Base-by-base conservation (phyloP, 169 alveolate genomes). In the Plasmodium vivax region DNA sequence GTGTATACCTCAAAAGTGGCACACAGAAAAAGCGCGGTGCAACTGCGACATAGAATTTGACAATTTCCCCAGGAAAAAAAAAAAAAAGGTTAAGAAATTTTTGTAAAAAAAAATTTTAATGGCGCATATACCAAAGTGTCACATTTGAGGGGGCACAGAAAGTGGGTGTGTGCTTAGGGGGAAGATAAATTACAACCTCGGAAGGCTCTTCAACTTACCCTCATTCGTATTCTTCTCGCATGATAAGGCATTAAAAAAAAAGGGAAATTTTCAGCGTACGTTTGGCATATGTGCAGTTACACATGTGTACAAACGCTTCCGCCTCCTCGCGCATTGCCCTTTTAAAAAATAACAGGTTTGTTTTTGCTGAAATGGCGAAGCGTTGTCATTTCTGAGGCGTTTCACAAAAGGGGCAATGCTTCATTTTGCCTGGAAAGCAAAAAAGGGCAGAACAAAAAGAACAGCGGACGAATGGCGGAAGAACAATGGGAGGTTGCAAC, bases 261-360 rank as follows among this genome's bases (percentile, higher is more conserved):
- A 68, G 5, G 16, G 27, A 68, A 19, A 7, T 8, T 23, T 68
- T 8, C 32, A 27, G 41, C 38, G 16, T 68, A 68, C 16, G 38
- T 68, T 68, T 68, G 77, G 32, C 19, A 1, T 68, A 27, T 68
- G 38, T 68, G 77, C 77, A 68, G 38, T 19, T 68, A 68, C 77
- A 68, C 77, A 62, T 62, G 36, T 68, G 77, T 68, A 30, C 38
- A 68, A 27, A 68, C 6, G 77, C n/a, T 68, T 68, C 8, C 77
- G 43, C 77, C 34, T 68, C 77, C 32, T 41, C 14, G 27, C 34
- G 74, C 51, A 80, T 38, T 80, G 74, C n/a, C 2, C 10, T 43
- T 80, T 80, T 80, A 23, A 80, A 77, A 80, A 43, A 51, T 80
- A 38, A 45, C 1, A 80, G 85, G 74, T 43, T 80, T 43, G 7